A percentile compares a stretch with the other conserved stretches of the same genome.
Evolutionary conservation across 2,329 filamentous ascomycete genomes (phyloP).

Genomic region (Xylariaceae sp.): DNA sequence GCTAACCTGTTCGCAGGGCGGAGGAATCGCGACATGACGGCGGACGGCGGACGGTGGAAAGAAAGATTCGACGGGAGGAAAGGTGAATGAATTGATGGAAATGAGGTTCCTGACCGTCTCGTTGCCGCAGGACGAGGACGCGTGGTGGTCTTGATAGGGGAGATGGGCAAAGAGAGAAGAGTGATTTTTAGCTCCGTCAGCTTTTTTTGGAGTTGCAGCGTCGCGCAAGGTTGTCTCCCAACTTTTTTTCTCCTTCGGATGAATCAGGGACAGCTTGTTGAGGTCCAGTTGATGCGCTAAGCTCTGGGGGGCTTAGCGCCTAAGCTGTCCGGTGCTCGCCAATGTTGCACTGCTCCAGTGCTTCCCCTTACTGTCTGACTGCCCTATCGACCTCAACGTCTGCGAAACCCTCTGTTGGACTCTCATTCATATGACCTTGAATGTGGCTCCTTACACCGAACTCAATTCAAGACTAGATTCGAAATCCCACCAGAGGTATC

Average conservation of each 20-base stretch:
- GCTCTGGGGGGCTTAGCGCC: constrained; percentile 7
- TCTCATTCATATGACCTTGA: no score
- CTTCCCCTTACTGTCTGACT: no score
- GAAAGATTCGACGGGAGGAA: not conserved
- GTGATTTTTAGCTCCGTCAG: constrained; percentile 25
- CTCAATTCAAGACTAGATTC: no score
- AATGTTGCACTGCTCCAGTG: not conserved
- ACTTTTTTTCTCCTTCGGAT: constrained; percentile 20
- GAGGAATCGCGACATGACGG: constrained; percentile 46
- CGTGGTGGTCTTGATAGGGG: constrained; percentile 5
- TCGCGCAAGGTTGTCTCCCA: constrained; percentile 15
- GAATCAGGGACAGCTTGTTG: constrained; percentile 22
- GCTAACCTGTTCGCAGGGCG: constrained; percentile 47
- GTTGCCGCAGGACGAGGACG: not conserved
- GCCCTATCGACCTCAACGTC: not conserved
- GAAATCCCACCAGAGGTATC: no score
- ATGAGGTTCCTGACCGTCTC: constrained; percentile 17
- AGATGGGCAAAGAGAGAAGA: constrained; percentile 13
- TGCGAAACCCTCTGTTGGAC: not conserved
- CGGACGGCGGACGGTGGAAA: not conserved
- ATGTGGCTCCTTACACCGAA: no score
- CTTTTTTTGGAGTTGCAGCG: constrained; percentile 15
- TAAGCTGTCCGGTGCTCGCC: not conserved
- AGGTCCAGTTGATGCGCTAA: constrained; percentile 12
- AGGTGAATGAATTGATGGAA: constrained; percentile 5